Percentiles rank a stretch among this genome's conserved stretches.
Conservation (phyloP, 2,329 filamentous ascomycete genomes). For the Botrytis squamosa region DNA sequence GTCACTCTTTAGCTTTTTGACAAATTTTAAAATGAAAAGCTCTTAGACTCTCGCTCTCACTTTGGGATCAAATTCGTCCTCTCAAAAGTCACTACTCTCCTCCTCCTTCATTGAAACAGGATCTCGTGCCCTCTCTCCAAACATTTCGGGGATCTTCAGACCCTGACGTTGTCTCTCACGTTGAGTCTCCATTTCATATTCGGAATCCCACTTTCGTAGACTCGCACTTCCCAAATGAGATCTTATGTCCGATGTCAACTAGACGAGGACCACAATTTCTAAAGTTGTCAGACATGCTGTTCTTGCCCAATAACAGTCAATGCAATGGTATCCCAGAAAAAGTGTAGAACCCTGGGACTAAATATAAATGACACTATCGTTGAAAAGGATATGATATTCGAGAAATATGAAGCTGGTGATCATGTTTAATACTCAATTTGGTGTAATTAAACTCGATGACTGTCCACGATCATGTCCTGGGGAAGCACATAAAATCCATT, state of each 20-base stretch:
- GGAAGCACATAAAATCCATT: neutral
- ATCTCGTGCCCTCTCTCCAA: neutral
- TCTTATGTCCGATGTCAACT: slow-evolving; percentile 19
- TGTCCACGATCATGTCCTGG: neutral
- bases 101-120: neutral
- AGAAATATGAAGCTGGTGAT: neutral
- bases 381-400: neutral
- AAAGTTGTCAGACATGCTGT: slow-evolving; percentile 7
- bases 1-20: neutral
- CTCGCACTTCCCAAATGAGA: slow-evolving; percentile 11
- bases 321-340: slow-evolving; percentile 10
- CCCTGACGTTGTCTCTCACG: slow-evolving; percentile 7
- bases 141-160: slow-evolving; percentile 4
- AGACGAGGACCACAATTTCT: neutral
- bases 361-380: neutral
- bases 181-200: slow-evolving; percentile 9
- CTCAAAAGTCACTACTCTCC: neutral
- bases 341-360: neutral
- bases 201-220: slow-evolving; percentile 13
- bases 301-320: neutral
- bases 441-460: neutral
- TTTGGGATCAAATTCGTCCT: neutral
- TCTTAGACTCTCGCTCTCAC: neutral
- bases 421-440: slow-evolving; percentile 1
- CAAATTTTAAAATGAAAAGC: neutral